Base-by-base conservation (phyloP, 345 rosid genomes). In the Citrus maxima region DNA sequence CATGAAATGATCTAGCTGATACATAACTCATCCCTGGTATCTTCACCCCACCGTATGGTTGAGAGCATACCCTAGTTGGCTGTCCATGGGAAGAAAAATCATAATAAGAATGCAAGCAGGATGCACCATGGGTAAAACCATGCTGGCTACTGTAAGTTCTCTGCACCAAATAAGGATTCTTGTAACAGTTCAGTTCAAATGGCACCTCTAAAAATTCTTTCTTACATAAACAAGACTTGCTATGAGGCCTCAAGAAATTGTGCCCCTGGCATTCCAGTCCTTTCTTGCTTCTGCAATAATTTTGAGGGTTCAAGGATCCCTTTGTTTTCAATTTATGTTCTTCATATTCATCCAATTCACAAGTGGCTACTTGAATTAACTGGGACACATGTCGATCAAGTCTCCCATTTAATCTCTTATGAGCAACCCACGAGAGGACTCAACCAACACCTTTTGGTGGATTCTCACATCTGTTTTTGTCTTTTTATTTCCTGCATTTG, bases 41-140 rank as follows among this genome's bases (percentile, higher is more conserved):
- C 61, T 67, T 67, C 77, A 38, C 32, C 78, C 70, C 65, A 27
- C 55, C n/a, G 25, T 10, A 60, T 59, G 67, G 34, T 59, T 28
- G 78, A 51, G 51, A 54, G 21, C 51, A 34, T 62, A 18, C 25
- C 66, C 25, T 4, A 38, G 56, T 67, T 24, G 70, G 75, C 38
- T 51, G 75, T 34, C 10, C 14, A 22, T 51, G 51, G 78, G 74
- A 70, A 32, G 37, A 59, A 46, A 61, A 30, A 67, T 60, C 42
- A 54, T 37, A 30, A 67, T 35, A 66, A 8, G 18, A 46, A 56
- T 40, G 49, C 27, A 73, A 28, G 65, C 30, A 28, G 30, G 61
- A 37, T 9, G 59, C 38, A 38, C 74, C 21, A 30, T 37, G 14
- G 70, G 61, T 37, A 59, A 42, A 58, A 40, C 34, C 21, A 56